These are phyloP conservation scores for Trichoderma sp. DNA, from an alignment of 2,329 filamentous ascomycete genomes.

Conservation along the genomic window DNA sequence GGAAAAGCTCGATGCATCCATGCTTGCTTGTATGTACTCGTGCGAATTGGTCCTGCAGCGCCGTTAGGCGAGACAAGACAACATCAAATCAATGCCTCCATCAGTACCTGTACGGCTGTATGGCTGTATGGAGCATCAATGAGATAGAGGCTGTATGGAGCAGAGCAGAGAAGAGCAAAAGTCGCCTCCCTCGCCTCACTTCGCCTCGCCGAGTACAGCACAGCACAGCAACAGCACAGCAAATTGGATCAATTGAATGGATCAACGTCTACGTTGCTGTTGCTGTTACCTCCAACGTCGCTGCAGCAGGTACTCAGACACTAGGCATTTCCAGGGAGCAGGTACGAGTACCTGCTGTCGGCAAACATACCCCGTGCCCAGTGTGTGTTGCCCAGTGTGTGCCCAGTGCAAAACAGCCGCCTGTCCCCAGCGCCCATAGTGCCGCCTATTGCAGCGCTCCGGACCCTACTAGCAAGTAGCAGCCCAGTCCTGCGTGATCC, in stretches of 20 bases:
- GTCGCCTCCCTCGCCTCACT: background rate
- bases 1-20: background rate
- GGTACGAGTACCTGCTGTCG: slow-evolving; percentile 17
- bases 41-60: background rate
- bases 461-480: background rate
- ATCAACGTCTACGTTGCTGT: too few relatives aligned
- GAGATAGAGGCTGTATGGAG: background rate
- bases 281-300: background rate
- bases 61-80: background rate
- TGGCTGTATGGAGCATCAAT: background rate
- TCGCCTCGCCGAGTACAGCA: background rate
- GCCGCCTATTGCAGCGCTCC: background rate
- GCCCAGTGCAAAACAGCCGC: slow-evolving; percentile 3
- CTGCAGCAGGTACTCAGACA: slow-evolving; percentile 8
- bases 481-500: slow-evolving; percentile 1
- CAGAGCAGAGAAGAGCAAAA: background rate
- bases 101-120: background rate
- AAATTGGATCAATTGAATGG: background rate
- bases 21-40: background rate
- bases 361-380: background rate
- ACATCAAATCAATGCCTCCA: background rate
- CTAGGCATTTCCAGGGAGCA: background rate
- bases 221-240: background rate
- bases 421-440: slow-evolving; percentile 11
- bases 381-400: slow-evolving; percentile 22